Conservation (phyloP, 2,329 filamentous ascomycete species). For the Fusarium albosuccineum region DNA sequence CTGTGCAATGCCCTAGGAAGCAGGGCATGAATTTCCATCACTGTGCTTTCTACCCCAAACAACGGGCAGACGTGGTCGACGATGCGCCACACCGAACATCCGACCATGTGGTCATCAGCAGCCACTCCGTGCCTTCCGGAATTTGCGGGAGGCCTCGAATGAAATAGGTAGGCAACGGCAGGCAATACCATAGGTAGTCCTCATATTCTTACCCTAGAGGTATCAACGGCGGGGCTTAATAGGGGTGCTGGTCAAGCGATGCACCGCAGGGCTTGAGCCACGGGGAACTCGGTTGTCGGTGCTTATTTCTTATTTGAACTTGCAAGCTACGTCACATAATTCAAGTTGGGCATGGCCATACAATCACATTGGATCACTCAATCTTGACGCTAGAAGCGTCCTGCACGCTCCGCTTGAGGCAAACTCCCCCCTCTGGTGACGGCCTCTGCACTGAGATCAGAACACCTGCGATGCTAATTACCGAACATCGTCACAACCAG, state of each 20-base stretch:
- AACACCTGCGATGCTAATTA: conserved; percentile 1
- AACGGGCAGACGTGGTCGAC: not conserved
- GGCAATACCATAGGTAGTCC: conserved; percentile 1
- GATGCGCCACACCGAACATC: conserved; percentile 17
- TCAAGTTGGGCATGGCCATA: no score
- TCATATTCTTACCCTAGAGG: conserved; percentile 29
- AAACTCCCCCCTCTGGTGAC: not conserved
- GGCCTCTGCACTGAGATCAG: not conserved
- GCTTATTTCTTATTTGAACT: conserved; percentile 6
- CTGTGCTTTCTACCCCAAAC: not conserved
- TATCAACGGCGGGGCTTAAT: not conserved
- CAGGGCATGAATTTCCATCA: not conserved
- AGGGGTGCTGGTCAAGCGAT: not conserved
- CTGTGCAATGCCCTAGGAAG: no score
- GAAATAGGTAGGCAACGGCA: conserved; percentile 26
- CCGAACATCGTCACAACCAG: not conserved
- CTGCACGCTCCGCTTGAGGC: no score
- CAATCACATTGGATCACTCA: no score
- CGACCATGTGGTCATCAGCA: not conserved
- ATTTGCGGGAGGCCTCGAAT: conserved; percentile 27
- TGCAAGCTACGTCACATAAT: conserved; percentile 1
- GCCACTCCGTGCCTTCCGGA: conserved; percentile 35
- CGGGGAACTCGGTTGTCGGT: not conserved
- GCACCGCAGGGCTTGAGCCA: not conserved
- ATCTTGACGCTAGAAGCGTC: no score